These are phyloP conservation scores for Collybia sp. DNA, from an alignment of 768 basidiomycete genomes.

Conservation along the genomic window DNA sequence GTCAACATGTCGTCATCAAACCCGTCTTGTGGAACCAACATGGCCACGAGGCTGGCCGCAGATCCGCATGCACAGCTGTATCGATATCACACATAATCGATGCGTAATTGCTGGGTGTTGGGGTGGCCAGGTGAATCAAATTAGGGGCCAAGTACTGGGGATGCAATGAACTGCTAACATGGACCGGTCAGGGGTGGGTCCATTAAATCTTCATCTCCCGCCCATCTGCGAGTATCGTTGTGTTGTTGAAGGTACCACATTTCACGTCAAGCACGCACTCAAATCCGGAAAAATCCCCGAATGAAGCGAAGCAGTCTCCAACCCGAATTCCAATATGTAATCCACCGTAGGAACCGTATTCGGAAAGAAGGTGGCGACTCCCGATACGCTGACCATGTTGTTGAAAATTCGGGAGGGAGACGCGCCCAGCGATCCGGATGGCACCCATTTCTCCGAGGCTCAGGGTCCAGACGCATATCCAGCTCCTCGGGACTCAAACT, in stretches of 20 bases:
- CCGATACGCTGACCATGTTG: not conserved
- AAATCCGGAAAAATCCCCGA: not conserved
- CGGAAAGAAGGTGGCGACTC: not conserved
- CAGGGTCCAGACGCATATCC: not conserved
- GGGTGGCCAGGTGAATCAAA: no score
- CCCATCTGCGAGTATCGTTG: no score
- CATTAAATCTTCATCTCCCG: no score
- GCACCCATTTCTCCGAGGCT: not conserved
- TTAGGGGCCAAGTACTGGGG: no score
- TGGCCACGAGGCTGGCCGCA: no score
- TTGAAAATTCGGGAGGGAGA: slow-evolving; percentile 1
- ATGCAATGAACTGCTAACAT: no score
- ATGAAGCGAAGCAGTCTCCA: not conserved
- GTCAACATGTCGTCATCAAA: not conserved
- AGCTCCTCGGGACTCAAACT: not conserved
- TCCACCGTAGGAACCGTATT: not conserved
- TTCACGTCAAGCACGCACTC: not conserved
- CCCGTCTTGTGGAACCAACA: not conserved
- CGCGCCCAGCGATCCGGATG: not conserved
- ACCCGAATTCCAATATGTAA: not conserved
- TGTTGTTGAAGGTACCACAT: no score
- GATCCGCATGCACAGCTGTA: no score
- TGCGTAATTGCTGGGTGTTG: no score
- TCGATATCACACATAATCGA: no score
- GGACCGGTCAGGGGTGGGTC: no score